These are phyloP conservation scores for Nannizziopsis arthrosporioides DNA, from an alignment of 2,329 filamentous ascomycete genomes.

Conservation along the genomic window DNA sequence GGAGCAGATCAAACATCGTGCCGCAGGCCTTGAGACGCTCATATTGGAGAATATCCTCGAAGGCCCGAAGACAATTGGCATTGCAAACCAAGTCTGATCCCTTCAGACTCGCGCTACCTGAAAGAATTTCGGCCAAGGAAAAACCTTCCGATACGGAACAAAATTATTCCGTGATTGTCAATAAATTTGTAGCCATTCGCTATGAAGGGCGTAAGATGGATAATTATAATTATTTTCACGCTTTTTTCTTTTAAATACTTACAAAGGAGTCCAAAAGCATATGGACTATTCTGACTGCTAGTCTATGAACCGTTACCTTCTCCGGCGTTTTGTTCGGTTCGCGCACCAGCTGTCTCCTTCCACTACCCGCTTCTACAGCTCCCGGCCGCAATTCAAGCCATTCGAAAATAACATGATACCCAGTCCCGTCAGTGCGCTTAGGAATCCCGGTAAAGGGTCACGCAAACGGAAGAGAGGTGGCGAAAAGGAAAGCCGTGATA, in stretches of 20 bases:
- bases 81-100: no score
- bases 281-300: background rate
- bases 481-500: background rate
- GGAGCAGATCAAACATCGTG: slow-evolving; percentile 41
- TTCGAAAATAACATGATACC: slow-evolving; percentile 3
- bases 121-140: background rate
- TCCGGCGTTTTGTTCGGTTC: background rate
- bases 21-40: slow-evolving; percentile 39
- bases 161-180: slow-evolving; percentile 1
- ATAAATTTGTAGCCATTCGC: no score
- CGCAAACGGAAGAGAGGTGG: slow-evolving; percentile 12
- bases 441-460: background rate
- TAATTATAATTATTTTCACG: no score
- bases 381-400: background rate
- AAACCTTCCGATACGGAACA: slow-evolving; percentile 5
- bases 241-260: background rate
- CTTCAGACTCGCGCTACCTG: no score
- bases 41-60: slow-evolving; percentile 25
- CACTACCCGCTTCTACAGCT: background rate
- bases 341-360: background rate
- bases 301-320: slow-evolving; percentile 5
- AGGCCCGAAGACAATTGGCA: background rate
- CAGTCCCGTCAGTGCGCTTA: background rate
- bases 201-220: no score
- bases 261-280: background rate